These are phyloP conservation scores for Hypoxylon sp. DNA, from an alignment of 2,329 filamentous ascomycete species.

Conservation along the genomic window DNA sequence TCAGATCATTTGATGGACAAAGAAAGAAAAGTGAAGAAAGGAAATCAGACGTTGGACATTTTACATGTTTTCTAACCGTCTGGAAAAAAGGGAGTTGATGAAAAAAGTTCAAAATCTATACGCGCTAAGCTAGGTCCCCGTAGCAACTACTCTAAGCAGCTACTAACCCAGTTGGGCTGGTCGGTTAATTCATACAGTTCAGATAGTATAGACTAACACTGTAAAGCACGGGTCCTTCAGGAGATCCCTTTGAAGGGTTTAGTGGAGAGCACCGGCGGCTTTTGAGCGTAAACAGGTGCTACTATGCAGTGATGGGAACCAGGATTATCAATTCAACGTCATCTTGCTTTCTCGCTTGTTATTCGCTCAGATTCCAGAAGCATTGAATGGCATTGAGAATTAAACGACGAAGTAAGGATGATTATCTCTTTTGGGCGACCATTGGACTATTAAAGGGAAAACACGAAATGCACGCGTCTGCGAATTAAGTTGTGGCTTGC, in stretches of 20 bases:
- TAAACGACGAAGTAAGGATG: conserved; percentile 9
- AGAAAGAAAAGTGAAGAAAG: conserved; percentile 11
- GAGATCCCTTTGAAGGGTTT: conserved; percentile 9
- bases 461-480: conserved; percentile 39
- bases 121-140: conserved; percentile 13
- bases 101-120: conserved; percentile 18
- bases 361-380: conserved; percentile 30
- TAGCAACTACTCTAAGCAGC: background rate
- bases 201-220: conserved; percentile 21
- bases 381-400: conserved; percentile 16
- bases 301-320: conserved; percentile 6
- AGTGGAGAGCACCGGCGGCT: conserved; percentile 28
- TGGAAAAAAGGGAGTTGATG: conserved; percentile 7
- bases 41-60: conserved; percentile 4
- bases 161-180: background rate
- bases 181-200: conserved; percentile 26
- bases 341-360: conserved; percentile 28
- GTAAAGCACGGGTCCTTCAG: conserved; percentile 28
- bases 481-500: conserved; percentile 12
- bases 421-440: conserved; percentile 24
- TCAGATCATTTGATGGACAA: conserved; percentile 21
- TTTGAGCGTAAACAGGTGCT: conserved; percentile 10
- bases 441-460: conserved; percentile 40
- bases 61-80: conserved; percentile 15
- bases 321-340: conserved; percentile 31